Evolutionary conservation across 768 basidiomycete genomes (phyloP).

Genomic region (Auricularia sp.): DNA sequence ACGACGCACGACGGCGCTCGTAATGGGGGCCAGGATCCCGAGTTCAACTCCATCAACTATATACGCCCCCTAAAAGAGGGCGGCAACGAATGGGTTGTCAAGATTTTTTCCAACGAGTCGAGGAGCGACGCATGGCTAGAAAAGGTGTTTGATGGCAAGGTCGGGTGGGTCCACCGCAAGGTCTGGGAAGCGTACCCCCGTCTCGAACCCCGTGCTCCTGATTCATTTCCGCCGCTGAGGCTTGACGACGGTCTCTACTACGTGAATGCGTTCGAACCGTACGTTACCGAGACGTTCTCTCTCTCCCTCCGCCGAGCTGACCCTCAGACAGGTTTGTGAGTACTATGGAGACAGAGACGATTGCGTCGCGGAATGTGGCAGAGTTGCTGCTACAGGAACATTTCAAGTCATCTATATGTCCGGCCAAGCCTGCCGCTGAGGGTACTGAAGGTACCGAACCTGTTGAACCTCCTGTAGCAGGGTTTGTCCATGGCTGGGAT

Average conservation of each 20-base stretch:
- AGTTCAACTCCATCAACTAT: constrained; percentile 84
- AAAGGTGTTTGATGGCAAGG: constrained; percentile 50
- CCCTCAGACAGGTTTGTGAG: constrained; percentile 53
- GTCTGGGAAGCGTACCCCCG: constrained; percentile 81
- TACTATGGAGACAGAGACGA: constrained; percentile 90
- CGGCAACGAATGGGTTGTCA: constrained; percentile 56
- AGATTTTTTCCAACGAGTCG: constrained; percentile 69
- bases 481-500: too few relatives aligned
- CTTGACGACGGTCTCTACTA: constrained; percentile 78
- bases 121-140: constrained; percentile 64
- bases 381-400: constrained; percentile 68
- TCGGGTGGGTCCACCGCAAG: constrained; percentile 77
- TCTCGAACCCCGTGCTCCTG: constrained; percentile 44
- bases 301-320: constrained; percentile 1
- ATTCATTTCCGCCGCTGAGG: constrained; percentile 64
- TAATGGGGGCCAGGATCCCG: constrained; percentile 49
- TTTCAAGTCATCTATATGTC: constrained; percentile 62
- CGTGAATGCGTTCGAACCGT: constrained; percentile 87
- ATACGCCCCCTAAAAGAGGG: constrained; percentile 46
- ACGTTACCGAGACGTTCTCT: constrained; percentile 19
- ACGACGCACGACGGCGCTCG: constrained; percentile 59
- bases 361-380: constrained; percentile 74
- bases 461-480: neutral
- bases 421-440: neutral
- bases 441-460: neutral